phyloP scores from a whole-genome alignment of 192 early-diverging fungal species.

The Mortierella claussenii region DNA sequence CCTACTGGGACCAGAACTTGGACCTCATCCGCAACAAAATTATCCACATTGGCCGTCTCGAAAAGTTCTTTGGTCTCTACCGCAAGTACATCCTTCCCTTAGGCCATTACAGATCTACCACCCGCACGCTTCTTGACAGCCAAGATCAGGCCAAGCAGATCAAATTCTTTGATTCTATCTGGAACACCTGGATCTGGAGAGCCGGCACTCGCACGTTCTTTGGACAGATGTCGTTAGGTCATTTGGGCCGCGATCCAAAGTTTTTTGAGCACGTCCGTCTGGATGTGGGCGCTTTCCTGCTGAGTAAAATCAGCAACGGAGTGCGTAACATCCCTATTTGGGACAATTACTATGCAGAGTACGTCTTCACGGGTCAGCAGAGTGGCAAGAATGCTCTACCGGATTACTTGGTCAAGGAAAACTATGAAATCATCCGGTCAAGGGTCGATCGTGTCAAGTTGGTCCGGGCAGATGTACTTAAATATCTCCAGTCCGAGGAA shows the following conservation, averaged over 20 bases:
- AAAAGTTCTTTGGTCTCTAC: slow-evolving; percentile 46
- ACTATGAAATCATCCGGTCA: slow-evolving; percentile 44
- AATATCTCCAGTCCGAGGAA: slow-evolving; percentile 49
- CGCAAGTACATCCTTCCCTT: slow-evolving; percentile 38
- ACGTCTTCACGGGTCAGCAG: slow-evolving; percentile 51
- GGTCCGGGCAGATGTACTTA: slow-evolving; percentile 39
- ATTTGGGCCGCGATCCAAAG: slow-evolving; percentile 49
- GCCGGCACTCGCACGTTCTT: slow-evolving; percentile 35
- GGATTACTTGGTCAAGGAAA: slow-evolving; percentile 41
- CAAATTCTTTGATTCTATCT: slow-evolving; percentile 41
- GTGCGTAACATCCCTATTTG: slow-evolving; percentile 48
- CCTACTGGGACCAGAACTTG: slow-evolving; percentile 47
- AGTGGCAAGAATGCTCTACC: slow-evolving; percentile 33
- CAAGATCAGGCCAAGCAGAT: slow-evolving; percentile 24
- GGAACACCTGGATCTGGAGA: slow-evolving; percentile 50
- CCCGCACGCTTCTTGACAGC: slow-evolving; percentile 23
- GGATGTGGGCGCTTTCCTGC: slow-evolving; percentile 44
- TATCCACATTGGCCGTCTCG: slow-evolving; percentile 49
- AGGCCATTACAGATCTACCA: slow-evolving; percentile 30
- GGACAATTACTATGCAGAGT: slow-evolving; percentile 52
- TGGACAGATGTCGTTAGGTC: slow-evolving; percentile 49
- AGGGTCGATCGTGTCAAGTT: slow-evolving; percentile 43
- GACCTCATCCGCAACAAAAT: slow-evolving; percentile 46
- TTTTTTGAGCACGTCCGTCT: slow-evolving; percentile 52
- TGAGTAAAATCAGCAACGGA: slow-evolving; percentile 45